phyloP scores from a whole-genome alignment of 768 basidiomycete genomes.

The Tylopilus felleus region DNA sequence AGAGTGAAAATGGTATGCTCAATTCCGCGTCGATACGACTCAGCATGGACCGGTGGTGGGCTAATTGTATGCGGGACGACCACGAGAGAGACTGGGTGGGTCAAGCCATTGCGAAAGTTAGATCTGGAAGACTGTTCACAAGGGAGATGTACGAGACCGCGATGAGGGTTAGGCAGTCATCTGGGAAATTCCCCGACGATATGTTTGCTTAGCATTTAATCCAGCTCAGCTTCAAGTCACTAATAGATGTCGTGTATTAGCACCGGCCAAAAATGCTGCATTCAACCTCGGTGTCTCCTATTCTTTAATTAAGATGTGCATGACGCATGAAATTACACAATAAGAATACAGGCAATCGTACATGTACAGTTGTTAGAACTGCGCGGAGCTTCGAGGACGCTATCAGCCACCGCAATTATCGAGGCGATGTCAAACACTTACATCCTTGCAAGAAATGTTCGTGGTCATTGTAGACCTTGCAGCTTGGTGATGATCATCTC shows the following conservation, averaged over 20 bases:
- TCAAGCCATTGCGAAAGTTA: conserved; percentile 47
- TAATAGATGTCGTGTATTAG: background rate
- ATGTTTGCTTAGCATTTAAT: background rate
- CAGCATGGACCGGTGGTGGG: conserved; percentile 82
- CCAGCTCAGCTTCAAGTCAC: background rate
- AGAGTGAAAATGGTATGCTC: conserved; percentile 56
- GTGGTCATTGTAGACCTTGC: conserved; percentile 36
- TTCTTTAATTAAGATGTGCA: background rate
- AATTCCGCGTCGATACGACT: conserved; percentile 43
- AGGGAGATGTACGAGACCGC: conserved; percentile 53
- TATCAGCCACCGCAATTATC: conserved; percentile 4
- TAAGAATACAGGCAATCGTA: conserved; percentile 11
- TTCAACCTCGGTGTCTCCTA: background rate
- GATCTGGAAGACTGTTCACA: conserved; percentile 49
- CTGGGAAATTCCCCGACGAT: conserved; percentile 11
- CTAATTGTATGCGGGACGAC: conserved; percentile 65
- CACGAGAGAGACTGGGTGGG: conserved; percentile 56
- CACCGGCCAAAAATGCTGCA: background rate
- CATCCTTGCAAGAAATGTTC: conserved; percentile 1
- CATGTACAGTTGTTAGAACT: background rate
- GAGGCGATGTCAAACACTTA: conserved; percentile 4
- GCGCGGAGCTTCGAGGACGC: background rate
- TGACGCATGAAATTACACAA: conserved; percentile 10
- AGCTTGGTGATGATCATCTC: conserved; percentile 48
- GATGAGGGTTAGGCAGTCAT: conserved; percentile 37